Evolutionary conservation across 208 protist genomes (phyloP).

Genomic region (Crithidia acanthocephali): DNA sequence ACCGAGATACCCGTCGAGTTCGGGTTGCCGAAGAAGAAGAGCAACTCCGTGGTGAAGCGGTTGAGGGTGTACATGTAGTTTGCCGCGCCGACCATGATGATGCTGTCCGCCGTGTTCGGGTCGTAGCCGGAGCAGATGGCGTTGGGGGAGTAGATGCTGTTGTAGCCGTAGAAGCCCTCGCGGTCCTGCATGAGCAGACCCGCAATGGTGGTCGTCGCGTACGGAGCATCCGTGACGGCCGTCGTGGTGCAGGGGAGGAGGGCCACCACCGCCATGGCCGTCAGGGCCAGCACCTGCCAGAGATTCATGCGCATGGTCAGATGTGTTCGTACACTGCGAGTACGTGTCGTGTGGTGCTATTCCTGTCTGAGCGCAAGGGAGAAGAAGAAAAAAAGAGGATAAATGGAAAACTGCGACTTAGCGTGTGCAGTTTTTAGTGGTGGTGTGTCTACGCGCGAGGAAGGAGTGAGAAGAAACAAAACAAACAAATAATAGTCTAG

Average conservation of each 20-base stretch:
- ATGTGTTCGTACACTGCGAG: not conserved
- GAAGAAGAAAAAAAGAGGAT: slow-evolving; percentile 14
- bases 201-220: slow-evolving; percentile 36
- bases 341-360: not conserved
- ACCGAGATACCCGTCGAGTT: slow-evolving; percentile 4
- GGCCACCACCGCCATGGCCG: not conserved
- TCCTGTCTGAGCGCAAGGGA: not conserved
- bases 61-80: slow-evolving; percentile 49
- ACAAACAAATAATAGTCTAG: no score
- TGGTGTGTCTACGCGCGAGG: no score
- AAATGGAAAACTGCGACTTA: no score
- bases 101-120: slow-evolving; percentile 21
- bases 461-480: no score
- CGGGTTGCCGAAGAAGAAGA: slow-evolving; percentile 35
- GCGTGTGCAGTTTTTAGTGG: no score
- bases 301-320: not conserved
- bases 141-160: slow-evolving; percentile 36
- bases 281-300: not conserved
- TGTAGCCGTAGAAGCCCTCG: slow-evolving; percentile 42
- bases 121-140: slow-evolving; percentile 46
- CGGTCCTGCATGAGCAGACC: slow-evolving; percentile 14
- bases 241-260: not conserved
- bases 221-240: not conserved
- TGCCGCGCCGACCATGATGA: slow-evolving; percentile 42
- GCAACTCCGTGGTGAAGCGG: slow-evolving; percentile 35